Conservation (phyloP, 495 filamentous ascomycete species). For the Lophiostoma macrostomum region DNA sequence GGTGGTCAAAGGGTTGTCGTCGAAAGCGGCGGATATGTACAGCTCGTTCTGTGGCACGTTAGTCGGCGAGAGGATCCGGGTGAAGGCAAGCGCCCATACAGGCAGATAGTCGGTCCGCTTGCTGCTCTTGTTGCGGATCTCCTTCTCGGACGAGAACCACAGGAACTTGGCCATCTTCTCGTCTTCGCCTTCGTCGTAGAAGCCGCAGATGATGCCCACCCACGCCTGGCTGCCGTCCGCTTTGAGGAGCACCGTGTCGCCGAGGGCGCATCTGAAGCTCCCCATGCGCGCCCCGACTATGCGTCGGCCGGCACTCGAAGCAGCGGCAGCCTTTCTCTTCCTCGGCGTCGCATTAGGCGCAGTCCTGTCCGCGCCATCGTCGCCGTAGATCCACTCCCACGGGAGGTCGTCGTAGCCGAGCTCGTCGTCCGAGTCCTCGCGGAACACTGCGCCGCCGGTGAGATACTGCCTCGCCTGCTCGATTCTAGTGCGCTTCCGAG, state of each 20-base stretch:
- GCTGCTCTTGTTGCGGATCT: conserved; percentile 78
- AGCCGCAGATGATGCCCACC: conserved; percentile 82
- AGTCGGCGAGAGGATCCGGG: conserved; percentile 1
- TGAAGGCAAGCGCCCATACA: conserved; percentile 38
- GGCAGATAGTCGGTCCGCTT: conserved; percentile 76
- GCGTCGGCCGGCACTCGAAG: conserved; percentile 6
- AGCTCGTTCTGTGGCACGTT: conserved; percentile 68
- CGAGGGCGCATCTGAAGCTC: conserved; percentile 73
- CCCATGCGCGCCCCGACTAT: conserved; percentile 86
- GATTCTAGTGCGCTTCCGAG: conserved; percentile 28
- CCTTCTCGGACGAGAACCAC: conserved; percentile 91
- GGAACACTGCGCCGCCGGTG: conserved; percentile 60
- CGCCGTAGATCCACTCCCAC: conserved; percentile 89
- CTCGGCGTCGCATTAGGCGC: conserved; percentile 20
- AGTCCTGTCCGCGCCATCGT: conserved; percentile 23
- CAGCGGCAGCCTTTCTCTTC: conserved; percentile 28
- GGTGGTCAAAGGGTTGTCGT: conserved; percentile 78
- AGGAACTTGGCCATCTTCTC: conserved; percentile 66
- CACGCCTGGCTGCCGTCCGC: conserved; percentile 84
- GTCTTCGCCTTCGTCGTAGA: conserved; percentile 52
- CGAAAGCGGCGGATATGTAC: conserved; percentile 82
- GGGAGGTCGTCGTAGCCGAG: conserved; percentile 77
- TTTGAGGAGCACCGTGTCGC: conserved; percentile 82
- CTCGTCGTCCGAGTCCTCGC: conserved; percentile 92
- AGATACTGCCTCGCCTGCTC: conserved; percentile 59